These are phyloP conservation scores for Zygnema cylindricum DNA, from an alignment of 139 green algal species.

Conservation along the genomic window DNA sequence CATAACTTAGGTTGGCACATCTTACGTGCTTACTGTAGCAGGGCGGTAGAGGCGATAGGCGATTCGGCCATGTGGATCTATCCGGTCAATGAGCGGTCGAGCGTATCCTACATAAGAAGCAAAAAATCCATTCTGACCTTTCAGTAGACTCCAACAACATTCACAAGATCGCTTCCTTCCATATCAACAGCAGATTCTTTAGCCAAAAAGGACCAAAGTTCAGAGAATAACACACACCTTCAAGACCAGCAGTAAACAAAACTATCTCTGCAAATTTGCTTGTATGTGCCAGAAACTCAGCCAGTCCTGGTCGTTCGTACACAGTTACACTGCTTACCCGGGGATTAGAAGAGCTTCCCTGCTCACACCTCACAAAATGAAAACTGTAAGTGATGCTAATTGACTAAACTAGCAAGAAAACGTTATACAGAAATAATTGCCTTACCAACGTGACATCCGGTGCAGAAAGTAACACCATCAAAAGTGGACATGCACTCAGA, in stretches of 20 bases:
- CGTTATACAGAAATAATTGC: too few species aligned
- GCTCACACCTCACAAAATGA: too few species aligned
- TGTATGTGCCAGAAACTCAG: slow-evolving; percentile 66
- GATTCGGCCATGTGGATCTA: slow-evolving; percentile 46
- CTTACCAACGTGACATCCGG: too few species aligned
- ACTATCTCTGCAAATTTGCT: slow-evolving; percentile 69
- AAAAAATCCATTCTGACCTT: too few species aligned
- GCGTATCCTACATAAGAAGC: slow-evolving; percentile 68
- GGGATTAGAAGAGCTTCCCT: slow-evolving; percentile 2
- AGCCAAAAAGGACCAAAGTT: neutral
- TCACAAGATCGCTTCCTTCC: too few species aligned
- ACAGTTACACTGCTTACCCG: slow-evolving; percentile 61
- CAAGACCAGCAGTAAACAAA: slow-evolving; percentile 72
- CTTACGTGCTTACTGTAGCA: slow-evolving; percentile 54
- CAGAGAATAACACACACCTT: slow-evolving; percentile 44
- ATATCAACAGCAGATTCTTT: too few species aligned
- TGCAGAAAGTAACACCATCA: too few species aligned
- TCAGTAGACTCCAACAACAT: too few species aligned
- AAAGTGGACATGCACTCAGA: too few species aligned
- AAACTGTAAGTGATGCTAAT: too few species aligned
- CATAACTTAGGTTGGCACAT: neutral
- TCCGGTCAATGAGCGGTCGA: slow-evolving; percentile 60
- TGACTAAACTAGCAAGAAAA: too few species aligned
- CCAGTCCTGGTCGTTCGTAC: slow-evolving; percentile 65
- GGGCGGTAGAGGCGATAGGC: slow-evolving; percentile 57